phyloP scores from a whole-genome alignment of 2,329 filamentous ascomycete species.

The Thielaviopsis euricoi region DNA sequence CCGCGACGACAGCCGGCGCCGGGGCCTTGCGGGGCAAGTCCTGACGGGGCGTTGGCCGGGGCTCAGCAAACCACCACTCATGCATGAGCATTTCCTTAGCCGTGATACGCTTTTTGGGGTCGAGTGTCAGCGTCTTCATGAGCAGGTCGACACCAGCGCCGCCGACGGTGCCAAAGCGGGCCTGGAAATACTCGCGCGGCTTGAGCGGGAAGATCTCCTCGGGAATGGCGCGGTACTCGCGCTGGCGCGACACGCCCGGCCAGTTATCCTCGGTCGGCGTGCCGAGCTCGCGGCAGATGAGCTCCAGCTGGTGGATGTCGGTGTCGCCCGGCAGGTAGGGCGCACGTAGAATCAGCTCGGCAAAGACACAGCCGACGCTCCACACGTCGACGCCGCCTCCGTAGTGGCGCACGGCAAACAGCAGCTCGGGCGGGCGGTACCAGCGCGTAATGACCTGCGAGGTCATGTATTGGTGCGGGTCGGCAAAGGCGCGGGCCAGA shows the following conservation, averaged over 20 bases:
- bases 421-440: slow-evolving; percentile 88
- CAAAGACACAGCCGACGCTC: slow-evolving; percentile 85
- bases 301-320: slow-evolving; percentile 70
- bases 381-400: slow-evolving; percentile 83
- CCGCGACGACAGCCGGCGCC: slow-evolving; percentile 50
- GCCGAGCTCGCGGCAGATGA: slow-evolving; percentile 73
- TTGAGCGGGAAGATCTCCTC: slow-evolving; percentile 42
- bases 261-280: slow-evolving; percentile 89
- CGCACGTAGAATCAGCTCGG: slow-evolving; percentile 68
- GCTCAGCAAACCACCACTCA: slow-evolving; percentile 71
- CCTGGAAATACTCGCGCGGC: slow-evolving; percentile 55
- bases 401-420: slow-evolving; percentile 83
- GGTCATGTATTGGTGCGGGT: slow-evolving; percentile 81
- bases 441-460: slow-evolving; percentile 90
- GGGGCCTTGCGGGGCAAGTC: slow-evolving; percentile 65
- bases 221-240: slow-evolving; percentile 56
- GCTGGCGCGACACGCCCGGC: slow-evolving; percentile 73
- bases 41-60: slow-evolving; percentile 65
- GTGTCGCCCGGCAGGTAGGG: slow-evolving; percentile 73
- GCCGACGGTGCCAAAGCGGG: slow-evolving; percentile 65
- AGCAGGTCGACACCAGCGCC: slow-evolving; percentile 73
- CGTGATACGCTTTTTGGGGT: slow-evolving; percentile 71
- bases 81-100: slow-evolving; percentile 66
- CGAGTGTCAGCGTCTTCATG: slow-evolving; percentile 67
- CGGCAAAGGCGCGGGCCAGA: slow-evolving; percentile 74